phyloP scores from a whole-genome alignment of 2,329 filamentous ascomycete species.

The Colletotrichum kahawae region DNA sequence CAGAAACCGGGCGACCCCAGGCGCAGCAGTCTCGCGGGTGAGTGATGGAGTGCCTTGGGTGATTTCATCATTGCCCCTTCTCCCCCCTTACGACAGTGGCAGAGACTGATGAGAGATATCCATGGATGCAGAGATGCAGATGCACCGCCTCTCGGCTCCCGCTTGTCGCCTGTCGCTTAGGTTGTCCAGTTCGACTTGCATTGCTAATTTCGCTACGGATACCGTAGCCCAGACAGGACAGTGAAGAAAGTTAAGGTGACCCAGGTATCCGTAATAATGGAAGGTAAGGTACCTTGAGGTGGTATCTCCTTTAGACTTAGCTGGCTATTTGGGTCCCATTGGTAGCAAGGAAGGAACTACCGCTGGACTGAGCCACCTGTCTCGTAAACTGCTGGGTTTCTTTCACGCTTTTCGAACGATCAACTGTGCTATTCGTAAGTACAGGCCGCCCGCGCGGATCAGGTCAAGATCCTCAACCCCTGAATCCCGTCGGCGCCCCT shows the following conservation, averaged over 20 bases:
- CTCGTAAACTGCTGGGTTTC: background rate
- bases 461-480: background rate
- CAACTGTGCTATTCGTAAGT: background rate
- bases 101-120: background rate
- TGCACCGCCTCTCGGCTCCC: background rate
- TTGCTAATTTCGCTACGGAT: background rate
- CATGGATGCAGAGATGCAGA: background rate
- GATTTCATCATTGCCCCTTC: slow-evolving; percentile 22
- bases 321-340: background rate
- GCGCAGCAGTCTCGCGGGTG: background rate
- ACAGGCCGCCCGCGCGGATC: background rate
- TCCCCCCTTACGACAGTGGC: background rate
- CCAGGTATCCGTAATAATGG: too few species aligned
- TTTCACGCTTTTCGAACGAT: background rate
- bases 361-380: background rate
- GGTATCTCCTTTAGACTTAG: background rate
- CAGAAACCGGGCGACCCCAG: slow-evolving; percentile 5
- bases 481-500: background rate
- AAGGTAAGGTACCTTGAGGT: background rate
- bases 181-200: background rate
- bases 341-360: background rate
- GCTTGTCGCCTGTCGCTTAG: background rate
- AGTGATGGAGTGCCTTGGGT: background rate
- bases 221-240: background rate
- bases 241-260: background rate